Evolutionary conservation across 1,284 basidiomycete genomes (phyloP).

Genomic region (Termitomyces sp.): DNA sequence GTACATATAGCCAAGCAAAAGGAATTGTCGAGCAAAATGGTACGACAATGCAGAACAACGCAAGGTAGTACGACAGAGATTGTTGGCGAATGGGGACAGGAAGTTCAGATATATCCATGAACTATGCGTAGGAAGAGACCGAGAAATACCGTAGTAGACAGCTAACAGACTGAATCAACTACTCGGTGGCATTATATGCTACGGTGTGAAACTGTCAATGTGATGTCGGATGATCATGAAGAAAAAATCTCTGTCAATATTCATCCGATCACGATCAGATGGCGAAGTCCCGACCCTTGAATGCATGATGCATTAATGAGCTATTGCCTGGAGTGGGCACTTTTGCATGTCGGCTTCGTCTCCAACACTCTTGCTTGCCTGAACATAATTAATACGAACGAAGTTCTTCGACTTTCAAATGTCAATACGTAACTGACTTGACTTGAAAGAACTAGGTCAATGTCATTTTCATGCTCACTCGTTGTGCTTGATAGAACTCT

Average conservation of each 20-base stretch:
- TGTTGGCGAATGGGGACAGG: constrained; percentile 32
- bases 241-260: not conserved
- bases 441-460: too few species aligned
- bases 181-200: not conserved
- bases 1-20: constrained; percentile 63
- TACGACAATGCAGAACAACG: constrained; percentile 54
- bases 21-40: constrained; percentile 70
- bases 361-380: too few species aligned
- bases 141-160: not conserved
- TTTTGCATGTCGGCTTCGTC: too few species aligned
- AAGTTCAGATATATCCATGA: constrained; percentile 35
- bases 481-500: too few species aligned
- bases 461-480: too few species aligned
- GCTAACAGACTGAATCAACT: not conserved
- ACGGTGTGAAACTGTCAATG: not conserved
- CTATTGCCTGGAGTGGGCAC: too few species aligned
- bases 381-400: too few species aligned
- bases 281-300: too few species aligned
- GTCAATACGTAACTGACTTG: too few species aligned
- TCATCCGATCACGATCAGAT: not conserved
- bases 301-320: too few species aligned
- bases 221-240: not conserved
- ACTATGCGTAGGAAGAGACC: not conserved
- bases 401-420: too few species aligned
- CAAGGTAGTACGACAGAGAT: constrained; percentile 51